These are phyloP conservation scores for Cenchrus americanus DNA, from an alignment of 176 grass and related monocot species.

Conservation along the genomic window DNA sequence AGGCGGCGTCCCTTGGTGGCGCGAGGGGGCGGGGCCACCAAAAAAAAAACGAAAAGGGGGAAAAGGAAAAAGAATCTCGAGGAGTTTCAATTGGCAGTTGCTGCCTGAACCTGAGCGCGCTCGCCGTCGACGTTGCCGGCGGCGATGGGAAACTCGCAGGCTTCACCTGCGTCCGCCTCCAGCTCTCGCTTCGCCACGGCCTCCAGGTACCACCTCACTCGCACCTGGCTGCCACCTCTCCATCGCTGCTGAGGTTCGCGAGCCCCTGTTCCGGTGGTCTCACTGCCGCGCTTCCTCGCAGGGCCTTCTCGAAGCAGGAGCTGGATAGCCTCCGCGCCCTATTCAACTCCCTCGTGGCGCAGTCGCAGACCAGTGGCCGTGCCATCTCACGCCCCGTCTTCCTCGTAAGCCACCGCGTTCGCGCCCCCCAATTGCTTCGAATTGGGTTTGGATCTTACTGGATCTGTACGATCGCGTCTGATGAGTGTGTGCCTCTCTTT, in stretches of 20 bases:
- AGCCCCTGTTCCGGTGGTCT: background rate
- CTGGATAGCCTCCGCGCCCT: constrained; percentile 66
- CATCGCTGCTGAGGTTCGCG: background rate
- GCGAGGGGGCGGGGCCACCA: background rate
- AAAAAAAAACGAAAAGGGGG: background rate
- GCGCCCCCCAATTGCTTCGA: background rate
- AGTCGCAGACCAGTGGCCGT: constrained; percentile 61
- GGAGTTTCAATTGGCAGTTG: constrained; percentile 26
- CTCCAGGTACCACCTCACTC: constrained; percentile 45
- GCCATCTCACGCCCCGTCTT: constrained; percentile 73
- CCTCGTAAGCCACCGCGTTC: constrained; percentile 44
- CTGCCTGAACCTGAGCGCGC: constrained; percentile 8
- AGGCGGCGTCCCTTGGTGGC: constrained; percentile 31
- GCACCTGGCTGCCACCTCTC: background rate
- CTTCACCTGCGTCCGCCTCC: constrained; percentile 36
- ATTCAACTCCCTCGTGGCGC: constrained; percentile 66
- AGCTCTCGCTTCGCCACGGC: constrained; percentile 54
- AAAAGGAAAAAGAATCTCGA: background rate
- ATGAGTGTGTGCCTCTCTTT: background rate
- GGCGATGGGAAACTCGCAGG: constrained; percentile 81
- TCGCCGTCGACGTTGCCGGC: constrained; percentile 23
- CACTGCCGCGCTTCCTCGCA: constrained; percentile 22
- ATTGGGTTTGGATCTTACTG: background rate
- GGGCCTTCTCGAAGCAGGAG: constrained; percentile 90
- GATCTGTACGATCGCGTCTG: constrained; percentile 32